A percentile compares a stretch with the other conserved stretches of the same genome.
phyloP scores from a whole-genome alignment of 805 yeast species.

The Ogataea ganodermae region DNA sequence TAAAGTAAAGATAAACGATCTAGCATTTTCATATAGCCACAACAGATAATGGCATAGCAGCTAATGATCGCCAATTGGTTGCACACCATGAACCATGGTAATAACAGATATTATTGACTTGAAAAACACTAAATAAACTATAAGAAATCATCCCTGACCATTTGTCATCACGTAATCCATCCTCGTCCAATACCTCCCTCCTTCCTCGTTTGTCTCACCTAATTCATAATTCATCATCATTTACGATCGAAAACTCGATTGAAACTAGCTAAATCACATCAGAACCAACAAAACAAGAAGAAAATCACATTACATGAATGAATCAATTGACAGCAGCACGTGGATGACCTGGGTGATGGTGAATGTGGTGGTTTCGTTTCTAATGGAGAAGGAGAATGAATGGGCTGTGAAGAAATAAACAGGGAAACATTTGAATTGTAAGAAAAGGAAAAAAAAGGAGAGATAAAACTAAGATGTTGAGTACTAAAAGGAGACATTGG shows the following conservation, averaged over 20 bases:
- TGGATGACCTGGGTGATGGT: conserved; percentile 2
- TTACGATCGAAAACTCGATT: conserved; percentile 5
- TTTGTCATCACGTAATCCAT: background rate
- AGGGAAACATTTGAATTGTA: conserved; percentile 9
- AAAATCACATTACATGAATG: conserved; percentile 1
- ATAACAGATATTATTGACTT: background rate
- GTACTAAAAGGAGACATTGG: conserved; percentile 1
- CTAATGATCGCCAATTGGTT: background rate
- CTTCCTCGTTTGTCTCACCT: too few species aligned
- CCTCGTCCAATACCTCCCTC: background rate
- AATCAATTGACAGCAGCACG: background rate
- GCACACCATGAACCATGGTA: background rate
- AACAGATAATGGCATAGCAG: background rate
- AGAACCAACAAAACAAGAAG: conserved; percentile 6
- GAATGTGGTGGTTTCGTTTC: conserved; percentile 1
- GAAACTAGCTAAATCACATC: conserved; percentile 18
- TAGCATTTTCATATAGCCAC: too few species aligned
- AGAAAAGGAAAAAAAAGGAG: conserved; percentile 1
- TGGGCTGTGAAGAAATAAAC: conserved; percentile 8
- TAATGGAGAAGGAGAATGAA: background rate
- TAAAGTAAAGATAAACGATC: background rate
- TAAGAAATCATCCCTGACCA: background rate
- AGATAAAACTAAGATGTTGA: conserved; percentile 8
- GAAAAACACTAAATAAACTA: conserved; percentile 2
- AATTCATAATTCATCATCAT: background rate